These are phyloP conservation scores for Phascolomyces articulosus DNA, from an alignment of 371 early-diverging fungal genomes.

Conservation along the genomic window DNA sequence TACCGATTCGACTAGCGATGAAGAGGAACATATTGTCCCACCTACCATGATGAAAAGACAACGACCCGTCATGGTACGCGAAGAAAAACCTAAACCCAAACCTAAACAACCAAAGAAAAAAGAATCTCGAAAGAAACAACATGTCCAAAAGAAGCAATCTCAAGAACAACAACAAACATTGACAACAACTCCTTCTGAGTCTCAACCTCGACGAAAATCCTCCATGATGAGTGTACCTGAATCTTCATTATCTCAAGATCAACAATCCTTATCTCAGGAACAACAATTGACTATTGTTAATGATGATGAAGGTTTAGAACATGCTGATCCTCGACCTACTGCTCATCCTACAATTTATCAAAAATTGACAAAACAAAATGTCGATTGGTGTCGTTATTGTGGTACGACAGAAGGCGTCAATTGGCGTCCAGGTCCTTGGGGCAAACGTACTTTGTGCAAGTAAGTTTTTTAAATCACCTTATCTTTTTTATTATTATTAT, in stretches of 20 bases:
- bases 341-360: conserved; percentile 64
- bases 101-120: not conserved
- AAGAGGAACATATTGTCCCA: conserved; percentile 4
- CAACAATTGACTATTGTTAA: conserved; percentile 2
- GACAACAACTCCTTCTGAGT: no score
- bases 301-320: conserved; percentile 7
- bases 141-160: not conserved
- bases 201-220: no score
- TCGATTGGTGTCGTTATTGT: conserved; percentile 94
- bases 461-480: conserved; percentile 33
- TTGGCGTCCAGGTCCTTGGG: conserved; percentile 96
- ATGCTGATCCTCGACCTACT: conserved; percentile 20
- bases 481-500: no score
- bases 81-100: not conserved
- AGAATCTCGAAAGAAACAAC: not conserved
- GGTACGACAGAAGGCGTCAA: conserved; percentile 92
- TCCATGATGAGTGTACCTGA: no score
- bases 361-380: conserved; percentile 61
- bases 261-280: not conserved
- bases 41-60: conserved; percentile 5
- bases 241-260: no score
- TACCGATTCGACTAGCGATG: conserved; percentile 3
- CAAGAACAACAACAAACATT: no score
- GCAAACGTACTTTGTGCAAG: conserved; percentile 93
- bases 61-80: not conserved